These are phyloP conservation scores for Alternaria angustiovoidea DNA, from an alignment of 2,329 filamentous ascomycete species.

Conservation along the genomic window DNA sequence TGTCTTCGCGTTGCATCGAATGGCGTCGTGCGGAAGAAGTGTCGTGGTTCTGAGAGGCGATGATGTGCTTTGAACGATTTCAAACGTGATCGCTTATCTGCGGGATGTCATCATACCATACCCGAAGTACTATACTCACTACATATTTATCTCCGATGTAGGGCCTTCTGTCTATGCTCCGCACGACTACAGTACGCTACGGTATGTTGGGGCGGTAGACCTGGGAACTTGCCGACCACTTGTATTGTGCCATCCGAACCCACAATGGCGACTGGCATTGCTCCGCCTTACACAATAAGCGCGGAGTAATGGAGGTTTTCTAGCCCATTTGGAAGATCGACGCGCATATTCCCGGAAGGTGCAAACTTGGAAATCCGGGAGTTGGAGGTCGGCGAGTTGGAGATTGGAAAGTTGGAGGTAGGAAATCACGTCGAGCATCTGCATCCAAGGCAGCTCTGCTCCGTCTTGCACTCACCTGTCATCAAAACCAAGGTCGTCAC, in stretches of 20 bases:
- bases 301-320: not conserved
- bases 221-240: not conserved
- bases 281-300: constrained; percentile 13
- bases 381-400: not conserved
- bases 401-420: not conserved
- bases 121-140: not conserved
- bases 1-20: constrained; percentile 10
- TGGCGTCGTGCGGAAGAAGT: constrained; percentile 29
- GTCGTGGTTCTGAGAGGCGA: constrained; percentile 19
- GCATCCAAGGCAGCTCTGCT: not conserved
- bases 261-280: constrained; percentile 30
- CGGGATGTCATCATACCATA: not conserved
- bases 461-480: not conserved
- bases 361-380: not conserved
- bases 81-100: constrained; percentile 41
- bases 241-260: constrained; percentile 30
- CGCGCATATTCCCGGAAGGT: not conserved
- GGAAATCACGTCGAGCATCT: not conserved
- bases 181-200: not conserved
- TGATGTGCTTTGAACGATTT: constrained; percentile 37
- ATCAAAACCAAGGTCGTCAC: not conserved
- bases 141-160: constrained; percentile 20
- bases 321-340: not conserved
- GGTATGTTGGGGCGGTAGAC: not conserved
- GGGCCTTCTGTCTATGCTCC: constrained; percentile 7